These are phyloP conservation scores for Ambrosia hybrid DNA, from an alignment of 140 eudicot genomes.

Conservation along the genomic window DNA sequence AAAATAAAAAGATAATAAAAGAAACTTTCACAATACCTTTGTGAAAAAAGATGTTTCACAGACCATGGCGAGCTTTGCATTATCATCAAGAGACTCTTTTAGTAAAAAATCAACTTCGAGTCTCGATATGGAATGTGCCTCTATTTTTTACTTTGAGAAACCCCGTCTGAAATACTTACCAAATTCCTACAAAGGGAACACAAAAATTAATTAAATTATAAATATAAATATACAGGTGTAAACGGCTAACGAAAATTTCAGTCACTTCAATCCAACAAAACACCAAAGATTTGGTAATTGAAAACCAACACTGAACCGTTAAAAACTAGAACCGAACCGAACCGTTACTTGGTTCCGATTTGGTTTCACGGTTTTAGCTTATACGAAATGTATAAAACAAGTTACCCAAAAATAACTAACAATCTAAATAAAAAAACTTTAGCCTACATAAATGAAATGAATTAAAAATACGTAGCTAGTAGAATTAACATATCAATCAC, in stretches of 20 bases:
- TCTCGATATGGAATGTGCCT: slow-evolving; percentile 97
- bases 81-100: slow-evolving; percentile 97
- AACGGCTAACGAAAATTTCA: background rate
- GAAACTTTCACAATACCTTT: slow-evolving; percentile 48
- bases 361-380: no score
- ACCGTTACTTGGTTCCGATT: no score
- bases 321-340: no score
- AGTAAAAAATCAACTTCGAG: slow-evolving; percentile 84
- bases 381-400: no score
- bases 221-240: background rate
- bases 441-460: no score
- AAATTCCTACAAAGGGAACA: no score
- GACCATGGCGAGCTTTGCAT: slow-evolving; percentile 93
- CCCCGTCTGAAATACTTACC: background rate
- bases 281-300: no score
- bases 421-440: no score
- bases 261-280: background rate
- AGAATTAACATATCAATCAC: background rate
- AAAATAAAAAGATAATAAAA: background rate
- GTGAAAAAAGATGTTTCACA: slow-evolving; percentile 90
- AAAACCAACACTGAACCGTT: no score
- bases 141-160: slow-evolving; percentile 17
- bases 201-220: no score
- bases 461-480: no score
- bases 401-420: no score